Percentiles rank a stretch among this genome's conserved stretches.
Evolutionary conservation across 179 eudicot species (phyloP).

Genomic region (Corrigiola litoralis): DNA sequence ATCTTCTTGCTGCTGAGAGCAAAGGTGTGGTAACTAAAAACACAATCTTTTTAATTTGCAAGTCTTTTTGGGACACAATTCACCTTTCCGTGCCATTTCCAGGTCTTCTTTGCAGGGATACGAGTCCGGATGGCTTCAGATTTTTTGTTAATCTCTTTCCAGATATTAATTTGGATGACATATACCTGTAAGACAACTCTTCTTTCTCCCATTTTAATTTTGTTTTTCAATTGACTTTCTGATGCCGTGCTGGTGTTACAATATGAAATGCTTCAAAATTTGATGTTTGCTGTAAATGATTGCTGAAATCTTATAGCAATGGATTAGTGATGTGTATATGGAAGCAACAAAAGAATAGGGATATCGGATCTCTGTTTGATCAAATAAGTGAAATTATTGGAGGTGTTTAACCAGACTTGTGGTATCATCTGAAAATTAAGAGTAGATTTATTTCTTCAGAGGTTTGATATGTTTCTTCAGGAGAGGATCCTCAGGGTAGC

Average conservation of each 20-base stretch:
- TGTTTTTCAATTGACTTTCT: neutral
- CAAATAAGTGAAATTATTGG: too few species aligned
- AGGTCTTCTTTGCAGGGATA: slow-evolving; percentile 89
- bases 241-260: neutral
- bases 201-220: neutral
- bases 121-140: slow-evolving; percentile 92
- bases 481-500: too few species aligned
- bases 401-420: too few species aligned
- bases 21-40: too few species aligned
- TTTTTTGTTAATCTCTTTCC: slow-evolving; percentile 78
- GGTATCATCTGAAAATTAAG: too few species aligned
- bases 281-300: neutral
- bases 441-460: too few species aligned
- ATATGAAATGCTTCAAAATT: neutral
- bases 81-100: slow-evolving; percentile 25
- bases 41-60: neutral
- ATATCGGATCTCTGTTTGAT: too few species aligned
- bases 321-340: neutral
- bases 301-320: neutral
- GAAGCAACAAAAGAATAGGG: too few species aligned
- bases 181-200: slow-evolving; percentile 58
- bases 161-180: slow-evolving; percentile 57
- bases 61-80: slow-evolving; percentile 7
- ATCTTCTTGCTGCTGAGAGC: slow-evolving; percentile 88
- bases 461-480: too few species aligned